A percentile compares a stretch with the other conserved stretches of the same genome.
Conservation (phyloP, 495 filamentous ascomycete species). For the Penicillium desertorum region DNA sequence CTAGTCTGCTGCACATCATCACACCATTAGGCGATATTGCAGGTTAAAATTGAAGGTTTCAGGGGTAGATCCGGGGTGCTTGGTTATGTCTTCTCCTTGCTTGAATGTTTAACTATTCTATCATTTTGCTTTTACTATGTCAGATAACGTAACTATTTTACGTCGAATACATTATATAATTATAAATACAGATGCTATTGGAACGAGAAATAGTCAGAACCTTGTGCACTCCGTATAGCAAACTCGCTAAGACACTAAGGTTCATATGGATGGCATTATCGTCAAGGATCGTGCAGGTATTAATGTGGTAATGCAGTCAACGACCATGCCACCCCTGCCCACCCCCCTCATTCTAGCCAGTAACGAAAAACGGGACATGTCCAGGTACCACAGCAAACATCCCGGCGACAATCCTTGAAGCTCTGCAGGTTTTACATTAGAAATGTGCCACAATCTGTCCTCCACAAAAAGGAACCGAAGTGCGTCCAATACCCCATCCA, state of each 20-base stretch:
- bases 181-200: background rate
- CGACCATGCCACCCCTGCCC: too few species aligned
- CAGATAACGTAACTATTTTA: too few species aligned
- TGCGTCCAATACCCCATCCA: background rate
- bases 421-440: too few species aligned
- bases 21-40: background rate
- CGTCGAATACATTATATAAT: too few species aligned
- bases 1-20: background rate
- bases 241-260: background rate
- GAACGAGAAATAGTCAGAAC: background rate
- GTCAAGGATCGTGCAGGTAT: background rate
- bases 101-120: background rate
- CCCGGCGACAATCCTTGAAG: background rate
- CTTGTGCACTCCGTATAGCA: background rate
- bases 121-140: too few species aligned
- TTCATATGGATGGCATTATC: background rate
- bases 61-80: background rate
- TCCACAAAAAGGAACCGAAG: too few species aligned
- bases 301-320: background rate
- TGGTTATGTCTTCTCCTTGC: background rate
- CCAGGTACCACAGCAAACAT: background rate
- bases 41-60: background rate
- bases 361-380: too few species aligned
- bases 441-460: too few species aligned
- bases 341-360: too few species aligned